Base-by-base conservation (phyloP, 352 stramenopile genomes). In the Phytophthora litchii region DNA sequence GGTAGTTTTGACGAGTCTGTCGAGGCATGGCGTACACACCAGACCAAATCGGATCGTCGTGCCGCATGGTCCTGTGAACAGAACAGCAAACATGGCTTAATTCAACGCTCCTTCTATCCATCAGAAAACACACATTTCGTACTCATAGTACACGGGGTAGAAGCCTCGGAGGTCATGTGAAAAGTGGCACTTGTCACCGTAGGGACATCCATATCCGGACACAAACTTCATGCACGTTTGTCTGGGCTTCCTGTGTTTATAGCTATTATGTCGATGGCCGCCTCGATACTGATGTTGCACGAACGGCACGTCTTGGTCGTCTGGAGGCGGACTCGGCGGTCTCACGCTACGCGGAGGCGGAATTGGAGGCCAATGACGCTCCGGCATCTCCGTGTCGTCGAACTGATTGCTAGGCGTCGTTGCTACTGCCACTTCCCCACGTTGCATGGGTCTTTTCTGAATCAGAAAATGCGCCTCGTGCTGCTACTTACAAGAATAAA, bases 181-280 rank as follows among this genome's bases (percentile, higher is more conserved):
- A 40, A 76, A 93, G 37, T 60, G 81, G 51, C 84, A 93, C 12
- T 70, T 73, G 27, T 52, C 42, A 4, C 82, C 84, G 25, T 84
- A 91, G 3, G 21, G 29, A 32, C 84, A 93, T 4, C 44, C 72
- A 16, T 72, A 79, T 20, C 57, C 56, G 0, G 68, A 62, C 3
- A 68, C 21, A 47, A 88, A 89, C 41, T 79, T 78, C 6, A 76
- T 56, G 46, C 81, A 91, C 3, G 47, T 31, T 25, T 63, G 41
- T 42, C 29, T 41, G 1, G 51, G 23, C 27, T 67, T 65, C 51
- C 53, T 65, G n/a, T 40, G 41, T 25, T 70, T 76, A 35, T 50
- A 21, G 46, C 21, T 44, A n/a, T 16, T 52, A 23, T 57, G 53
- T 9, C 62, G 54, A 46, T 61, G 27, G n/a, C 3, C 4, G 12